phyloP scores from a whole-genome alignment of 2,329 filamentous ascomycete species.

The Alternaria gaisen region DNA sequence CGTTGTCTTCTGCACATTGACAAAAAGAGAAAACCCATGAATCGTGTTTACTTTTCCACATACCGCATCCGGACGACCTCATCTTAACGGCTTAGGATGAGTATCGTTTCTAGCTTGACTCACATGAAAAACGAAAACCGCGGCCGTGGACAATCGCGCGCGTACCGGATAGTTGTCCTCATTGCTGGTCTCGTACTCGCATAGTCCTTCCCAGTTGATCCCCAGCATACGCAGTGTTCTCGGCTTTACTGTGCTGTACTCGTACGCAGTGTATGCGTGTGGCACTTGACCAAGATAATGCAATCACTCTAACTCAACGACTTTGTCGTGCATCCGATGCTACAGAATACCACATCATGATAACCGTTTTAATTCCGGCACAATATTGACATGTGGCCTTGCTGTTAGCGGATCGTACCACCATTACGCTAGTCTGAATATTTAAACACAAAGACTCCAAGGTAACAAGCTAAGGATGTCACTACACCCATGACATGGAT shows the following conservation, averaged over 20 bases:
- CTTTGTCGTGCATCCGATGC: not conserved
- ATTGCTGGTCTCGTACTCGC: not conserved
- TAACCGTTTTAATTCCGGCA: not conserved
- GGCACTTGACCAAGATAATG: constrained; percentile 2
- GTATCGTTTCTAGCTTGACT: not conserved
- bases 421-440: not conserved
- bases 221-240: not conserved
- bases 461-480: not conserved
- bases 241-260: not conserved
- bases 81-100: not conserved
- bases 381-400: not conserved
- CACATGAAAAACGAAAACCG: not conserved
- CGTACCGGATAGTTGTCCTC: not conserved
- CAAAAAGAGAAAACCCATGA: constrained; percentile 1
- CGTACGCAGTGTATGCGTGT: not conserved
- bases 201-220: not conserved
- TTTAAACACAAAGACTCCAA: not conserved
- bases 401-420: not conserved
- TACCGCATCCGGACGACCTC: not conserved
- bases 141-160: not conserved
- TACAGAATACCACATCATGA: not conserved
- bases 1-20: constrained; percentile 4
- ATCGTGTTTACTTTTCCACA: not conserved
- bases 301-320: constrained; percentile 1
- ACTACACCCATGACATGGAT: not conserved